phyloP scores from a whole-genome alignment of 179 eudicot genomes.

The Dionaea muscipula region DNA sequence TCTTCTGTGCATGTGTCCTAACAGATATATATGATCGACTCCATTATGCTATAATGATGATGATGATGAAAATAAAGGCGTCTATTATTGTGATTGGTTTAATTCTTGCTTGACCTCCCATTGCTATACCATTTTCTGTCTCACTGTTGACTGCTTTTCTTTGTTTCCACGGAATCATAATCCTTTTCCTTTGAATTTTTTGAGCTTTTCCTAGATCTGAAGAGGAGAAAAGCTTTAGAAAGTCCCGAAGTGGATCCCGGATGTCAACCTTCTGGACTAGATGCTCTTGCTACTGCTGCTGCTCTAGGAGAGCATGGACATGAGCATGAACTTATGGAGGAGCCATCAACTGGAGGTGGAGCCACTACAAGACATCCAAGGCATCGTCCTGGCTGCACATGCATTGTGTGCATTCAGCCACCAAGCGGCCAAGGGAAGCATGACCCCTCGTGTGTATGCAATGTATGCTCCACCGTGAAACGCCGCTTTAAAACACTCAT shows the following conservation, averaged over 20 bases:
- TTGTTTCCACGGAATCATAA: neutral
- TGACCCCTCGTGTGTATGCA: slow-evolving; percentile 68
- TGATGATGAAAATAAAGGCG: no score
- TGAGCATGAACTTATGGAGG: slow-evolving; percentile 26
- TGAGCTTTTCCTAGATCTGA: slow-evolving; percentile 29
- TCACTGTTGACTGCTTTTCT: no score
- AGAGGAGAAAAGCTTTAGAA: slow-evolving; percentile 38
- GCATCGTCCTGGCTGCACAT: slow-evolving; percentile 87
- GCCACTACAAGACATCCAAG: slow-evolving; percentile 88
- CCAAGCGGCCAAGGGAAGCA: slow-evolving; percentile 95
- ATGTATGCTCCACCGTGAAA: slow-evolving; percentile 74
- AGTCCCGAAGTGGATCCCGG: slow-evolving; percentile 27
- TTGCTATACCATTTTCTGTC: no score
- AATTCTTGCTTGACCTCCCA: no score
- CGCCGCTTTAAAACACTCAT: slow-evolving; percentile 80
- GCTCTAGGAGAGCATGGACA: slow-evolving; percentile 47
- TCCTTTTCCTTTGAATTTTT: neutral
- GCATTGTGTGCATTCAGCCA: slow-evolving; percentile 97
- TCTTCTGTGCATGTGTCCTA: no score
- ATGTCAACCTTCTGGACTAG: slow-evolving; percentile 66
- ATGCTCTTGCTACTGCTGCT: slow-evolving; percentile 90
- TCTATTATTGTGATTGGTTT: no score
- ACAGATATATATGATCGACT: no score
- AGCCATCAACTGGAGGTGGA: slow-evolving; percentile 31
- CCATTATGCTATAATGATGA: no score